Percentiles rank a stretch among this genome's conserved stretches.
Conservation (phyloP, 768 basidiomycete species). For the Termitomyces sp. region DNA sequence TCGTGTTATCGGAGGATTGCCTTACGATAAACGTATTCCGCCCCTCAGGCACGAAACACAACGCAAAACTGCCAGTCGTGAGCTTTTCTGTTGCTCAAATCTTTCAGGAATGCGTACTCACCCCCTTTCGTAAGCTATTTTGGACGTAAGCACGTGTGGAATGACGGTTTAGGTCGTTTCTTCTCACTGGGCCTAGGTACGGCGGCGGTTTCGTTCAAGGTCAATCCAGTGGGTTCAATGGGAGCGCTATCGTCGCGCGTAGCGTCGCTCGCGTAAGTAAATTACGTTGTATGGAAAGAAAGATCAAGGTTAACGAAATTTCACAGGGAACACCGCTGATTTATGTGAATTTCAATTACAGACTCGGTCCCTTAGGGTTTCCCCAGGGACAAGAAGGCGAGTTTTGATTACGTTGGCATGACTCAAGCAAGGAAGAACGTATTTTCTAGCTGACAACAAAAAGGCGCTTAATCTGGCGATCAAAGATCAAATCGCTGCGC, state of each 20-base stretch:
- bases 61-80: constrained; percentile 33
- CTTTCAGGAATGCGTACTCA: background rate
- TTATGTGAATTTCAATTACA: constrained; percentile 45
- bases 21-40: constrained; percentile 53
- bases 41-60: constrained; percentile 28
- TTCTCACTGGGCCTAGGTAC: background rate
- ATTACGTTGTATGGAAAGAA: background rate
- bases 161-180: background rate
- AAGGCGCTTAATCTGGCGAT: constrained; percentile 35
- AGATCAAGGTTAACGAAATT: background rate
- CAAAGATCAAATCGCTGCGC: constrained; percentile 31
- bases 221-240: background rate
- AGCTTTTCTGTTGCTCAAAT: constrained; percentile 3
- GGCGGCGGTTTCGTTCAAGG: background rate
- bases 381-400: constrained; percentile 29
- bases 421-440: background rate
- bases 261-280: background rate
- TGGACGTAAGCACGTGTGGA: constrained; percentile 28
- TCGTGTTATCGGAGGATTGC: constrained; percentile 49
- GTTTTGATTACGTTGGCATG: background rate
- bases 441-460: constrained; percentile 18
- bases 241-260: background rate
- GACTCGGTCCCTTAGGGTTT: constrained; percentile 44
- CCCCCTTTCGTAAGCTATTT: constrained; percentile 21
- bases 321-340: constrained; percentile 34